Evolutionary conservation across 257 asterid species (phyloP), one percentile per base, ranked within the genome.

Genomic region (Penstemon newberryi): DNA sequence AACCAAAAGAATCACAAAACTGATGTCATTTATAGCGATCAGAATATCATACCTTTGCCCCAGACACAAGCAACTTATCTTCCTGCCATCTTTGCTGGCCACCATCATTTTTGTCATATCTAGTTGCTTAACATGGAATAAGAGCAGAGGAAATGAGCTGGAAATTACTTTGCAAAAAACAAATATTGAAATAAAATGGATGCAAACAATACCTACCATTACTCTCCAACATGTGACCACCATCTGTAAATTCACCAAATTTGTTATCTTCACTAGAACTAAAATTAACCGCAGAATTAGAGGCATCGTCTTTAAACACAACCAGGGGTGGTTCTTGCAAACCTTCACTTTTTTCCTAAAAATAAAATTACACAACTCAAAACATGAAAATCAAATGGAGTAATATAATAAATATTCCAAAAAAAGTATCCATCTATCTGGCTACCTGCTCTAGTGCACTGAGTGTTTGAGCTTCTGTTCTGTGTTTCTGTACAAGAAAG

Each of bases 401-500:
- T 37, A 45, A 10, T 47, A 47, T 12, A 36, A 10, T 13, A 51
- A n/a, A 49, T 67, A 52, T 51, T 44, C 39, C 10, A 5, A 52
- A 63, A 70, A 53, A 19, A 67, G 8, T 33, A 12, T 8, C 44
- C n/a, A 45, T 46, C 54, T 41, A 46, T 46, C 67, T 5, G 40
- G 62, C 72, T 78, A 93, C 97, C 97, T 85, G 89, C 77, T 85
- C 84, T 43, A 88, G 56, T 71, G 94, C 86, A 72, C 69, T 74
- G 49, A 86, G 82, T 38, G 77, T 66, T 44, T 83, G 95, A 66
- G 83, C 83, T 66, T 90, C 95, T 41, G 79, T 73, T 69, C 90
- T 82, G 77, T 79, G 88, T 75, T 88, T 90, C 99, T 93, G 90
- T 67, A 77, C 68, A 83, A 39, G 18, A 60, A 60, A 70, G 68